A percentile compares a stretch with the other conserved stretches of the same genome.
These are phyloP conservation scores for Rhizopogon parksii DNA, from an alignment of 1,284 basidiomycete species.

Conservation along the genomic window DNA sequence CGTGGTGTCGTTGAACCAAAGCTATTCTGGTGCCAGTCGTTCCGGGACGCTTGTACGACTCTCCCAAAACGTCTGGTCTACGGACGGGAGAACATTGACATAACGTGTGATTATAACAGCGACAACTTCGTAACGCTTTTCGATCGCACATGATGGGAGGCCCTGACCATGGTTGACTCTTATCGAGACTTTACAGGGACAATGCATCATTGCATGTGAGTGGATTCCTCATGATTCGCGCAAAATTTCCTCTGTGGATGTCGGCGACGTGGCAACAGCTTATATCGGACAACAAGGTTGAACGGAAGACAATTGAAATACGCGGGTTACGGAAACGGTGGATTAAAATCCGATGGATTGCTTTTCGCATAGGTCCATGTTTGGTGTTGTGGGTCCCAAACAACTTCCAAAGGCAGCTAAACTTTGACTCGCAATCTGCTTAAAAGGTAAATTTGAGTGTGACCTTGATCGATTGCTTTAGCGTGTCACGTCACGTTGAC, in stretches of 20 bases:
- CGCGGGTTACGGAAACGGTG: not conserved
- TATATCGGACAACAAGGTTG: not conserved
- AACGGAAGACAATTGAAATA: not conserved
- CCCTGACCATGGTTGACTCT: no score
- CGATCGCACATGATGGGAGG: not conserved
- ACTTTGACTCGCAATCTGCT: conserved; percentile 5
- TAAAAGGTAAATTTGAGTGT: conserved; percentile 17
- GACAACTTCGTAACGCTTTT: not conserved
- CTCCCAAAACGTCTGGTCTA: no score
- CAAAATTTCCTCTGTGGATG: not conserved
- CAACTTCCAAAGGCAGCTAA: conserved; percentile 19
- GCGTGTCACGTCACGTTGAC: conserved; percentile 20
- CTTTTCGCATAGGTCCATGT: conserved; percentile 12
- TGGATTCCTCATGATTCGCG: not conserved
- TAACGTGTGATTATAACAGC: not conserved
- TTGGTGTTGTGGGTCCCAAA: conserved; percentile 25
- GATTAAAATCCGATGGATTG: conserved; percentile 21
- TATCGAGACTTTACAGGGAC: not conserved
- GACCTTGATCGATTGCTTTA: conserved; percentile 23
- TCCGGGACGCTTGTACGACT: no score
- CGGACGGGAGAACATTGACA: no score
- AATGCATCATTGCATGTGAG: not conserved
- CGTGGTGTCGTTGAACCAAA: no score
- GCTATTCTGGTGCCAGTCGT: no score
- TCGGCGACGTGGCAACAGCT: not conserved